phyloP scores from a whole-genome alignment of 2,329 filamentous ascomycete species.

The Cercospora janseana region DNA sequence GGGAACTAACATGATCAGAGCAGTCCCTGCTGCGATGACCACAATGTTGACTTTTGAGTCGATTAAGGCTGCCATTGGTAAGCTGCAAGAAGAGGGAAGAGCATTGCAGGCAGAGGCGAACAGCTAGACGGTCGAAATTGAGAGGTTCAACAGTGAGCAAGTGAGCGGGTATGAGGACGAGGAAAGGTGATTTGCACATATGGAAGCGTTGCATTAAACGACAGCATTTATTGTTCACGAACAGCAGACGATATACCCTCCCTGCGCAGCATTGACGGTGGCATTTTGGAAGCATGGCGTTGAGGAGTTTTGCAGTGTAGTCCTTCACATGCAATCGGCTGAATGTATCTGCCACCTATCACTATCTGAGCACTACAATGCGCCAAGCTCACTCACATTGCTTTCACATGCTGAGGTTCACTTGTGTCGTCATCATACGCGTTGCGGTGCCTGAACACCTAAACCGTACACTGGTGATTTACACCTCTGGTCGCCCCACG shows the following conservation, averaged over 20 bases:
- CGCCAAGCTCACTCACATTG: background rate
- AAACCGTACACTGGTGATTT: too few species aligned
- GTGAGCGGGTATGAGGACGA: background rate
- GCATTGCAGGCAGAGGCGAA: slow-evolving; percentile 27
- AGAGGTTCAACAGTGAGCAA: background rate
- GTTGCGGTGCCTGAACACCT: too few species aligned
- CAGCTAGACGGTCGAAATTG: background rate
- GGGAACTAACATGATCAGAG: slow-evolving; percentile 95
- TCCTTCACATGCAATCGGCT: background rate
- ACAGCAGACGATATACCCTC: slow-evolving; percentile 16
- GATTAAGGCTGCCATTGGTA: slow-evolving; percentile 55
- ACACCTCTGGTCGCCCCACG: too few species aligned
- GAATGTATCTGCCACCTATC: slow-evolving; percentile 1
- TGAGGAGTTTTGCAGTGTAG: slow-evolving; percentile 8
- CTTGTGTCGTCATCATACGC: too few species aligned
- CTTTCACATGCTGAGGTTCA: background rate
- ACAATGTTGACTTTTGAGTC: slow-evolving; percentile 98
- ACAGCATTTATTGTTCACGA: slow-evolving; percentile 13
- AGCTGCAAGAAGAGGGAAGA: slow-evolving; percentile 54
- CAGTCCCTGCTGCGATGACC: slow-evolving; percentile 90
- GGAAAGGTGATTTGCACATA: slow-evolving; percentile 14
- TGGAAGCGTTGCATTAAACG: slow-evolving; percentile 12
- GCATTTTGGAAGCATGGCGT: slow-evolving; percentile 20
- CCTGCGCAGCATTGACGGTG: slow-evolving; percentile 14
- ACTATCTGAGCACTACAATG: background rate